phyloP scores from a whole-genome alignment of 2,329 filamentous ascomycete species.

The Clonostachys sp. region DNA sequence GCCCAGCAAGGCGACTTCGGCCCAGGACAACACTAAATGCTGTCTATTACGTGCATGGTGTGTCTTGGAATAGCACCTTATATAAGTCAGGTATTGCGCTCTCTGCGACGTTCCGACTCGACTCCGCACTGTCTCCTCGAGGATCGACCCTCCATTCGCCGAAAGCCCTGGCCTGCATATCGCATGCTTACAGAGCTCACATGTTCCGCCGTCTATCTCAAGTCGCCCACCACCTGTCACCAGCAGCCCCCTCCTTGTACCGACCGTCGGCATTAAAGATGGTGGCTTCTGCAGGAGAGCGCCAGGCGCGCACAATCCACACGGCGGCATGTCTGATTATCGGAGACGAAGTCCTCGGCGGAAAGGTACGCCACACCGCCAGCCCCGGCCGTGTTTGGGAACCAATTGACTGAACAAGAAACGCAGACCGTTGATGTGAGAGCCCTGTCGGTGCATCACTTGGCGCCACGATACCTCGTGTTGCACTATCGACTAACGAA shows the following conservation, averaged over 20 bases:
- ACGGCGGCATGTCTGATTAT: slow-evolving; percentile 93
- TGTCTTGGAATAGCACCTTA: too few species aligned
- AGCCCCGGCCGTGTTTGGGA: not conserved
- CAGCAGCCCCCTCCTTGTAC: slow-evolving; percentile 23
- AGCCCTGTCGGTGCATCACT: slow-evolving; percentile 1
- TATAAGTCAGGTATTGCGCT: too few species aligned
- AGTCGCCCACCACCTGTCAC: slow-evolving; percentile 62
- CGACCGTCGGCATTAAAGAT: slow-evolving; percentile 15
- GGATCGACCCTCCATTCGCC: too few species aligned
- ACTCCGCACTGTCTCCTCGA: too few species aligned
- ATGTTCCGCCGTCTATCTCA: slow-evolving; percentile 80
- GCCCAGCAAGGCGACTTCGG: too few species aligned
- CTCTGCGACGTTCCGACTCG: too few species aligned
- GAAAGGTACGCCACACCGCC: slow-evolving; percentile 61
- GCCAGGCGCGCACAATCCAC: slow-evolving; percentile 66
- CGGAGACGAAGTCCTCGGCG: slow-evolving; percentile 92
- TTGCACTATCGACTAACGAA: not conserved
- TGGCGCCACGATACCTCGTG: too few species aligned
- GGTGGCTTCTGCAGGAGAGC: slow-evolving; percentile 47
- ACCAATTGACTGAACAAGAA: not conserved
- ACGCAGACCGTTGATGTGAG: slow-evolving; percentile 32
- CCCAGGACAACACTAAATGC: too few species aligned
- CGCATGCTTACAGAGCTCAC: slow-evolving; percentile 2
- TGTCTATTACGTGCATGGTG: too few species aligned
- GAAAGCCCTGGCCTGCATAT: too few species aligned